These are phyloP conservation scores for Tolypocladium inflatum DNA, from an alignment of 2,329 filamentous ascomycete genomes.

Conservation along the genomic window DNA sequence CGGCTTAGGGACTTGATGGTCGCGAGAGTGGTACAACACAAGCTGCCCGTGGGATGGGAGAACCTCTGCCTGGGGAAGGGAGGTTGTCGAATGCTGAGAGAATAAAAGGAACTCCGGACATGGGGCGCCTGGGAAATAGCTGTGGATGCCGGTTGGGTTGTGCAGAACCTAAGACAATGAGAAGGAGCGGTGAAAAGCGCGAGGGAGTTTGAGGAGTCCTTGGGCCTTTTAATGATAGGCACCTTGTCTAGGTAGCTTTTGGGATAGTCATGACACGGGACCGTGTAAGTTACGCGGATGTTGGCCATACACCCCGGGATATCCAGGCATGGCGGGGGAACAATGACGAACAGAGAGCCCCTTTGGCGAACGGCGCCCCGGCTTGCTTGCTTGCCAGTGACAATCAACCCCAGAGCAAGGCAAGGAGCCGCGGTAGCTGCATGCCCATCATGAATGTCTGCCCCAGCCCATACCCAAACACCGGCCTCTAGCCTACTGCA, in stretches of 20 bases:
- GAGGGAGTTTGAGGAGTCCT: slow-evolving; percentile 19
- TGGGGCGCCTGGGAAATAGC: slow-evolving; percentile 9
- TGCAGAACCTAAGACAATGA: slow-evolving; percentile 35
- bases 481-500: background rate
- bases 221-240: slow-evolving; percentile 12
- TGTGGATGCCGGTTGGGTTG: slow-evolving; percentile 23
- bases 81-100: background rate
- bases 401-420: background rate
- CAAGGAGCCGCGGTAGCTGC: background rate
- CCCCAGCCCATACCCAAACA: background rate
- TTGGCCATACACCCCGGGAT: slow-evolving; percentile 4
- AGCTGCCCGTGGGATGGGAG: background rate
- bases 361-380: background rate
- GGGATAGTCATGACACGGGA: slow-evolving; percentile 6
- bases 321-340: slow-evolving; percentile 3
- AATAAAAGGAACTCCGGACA: slow-evolving; percentile 14
- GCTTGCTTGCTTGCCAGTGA: slow-evolving; percentile 3
- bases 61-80: background rate
- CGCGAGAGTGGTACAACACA: slow-evolving; percentile 1
- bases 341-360: slow-evolving; percentile 5
- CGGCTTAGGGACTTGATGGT: background rate
- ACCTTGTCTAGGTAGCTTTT: background rate
- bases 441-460: background rate
- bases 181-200: slow-evolving; percentile 24
- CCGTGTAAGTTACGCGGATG: slow-evolving; percentile 3